A percentile compares a stretch with the other conserved stretches of the same genome.
These are phyloP conservation scores for Gossypium trilobum DNA, from an alignment of 441 rosid genomes.

Conservation along the genomic window DNA sequence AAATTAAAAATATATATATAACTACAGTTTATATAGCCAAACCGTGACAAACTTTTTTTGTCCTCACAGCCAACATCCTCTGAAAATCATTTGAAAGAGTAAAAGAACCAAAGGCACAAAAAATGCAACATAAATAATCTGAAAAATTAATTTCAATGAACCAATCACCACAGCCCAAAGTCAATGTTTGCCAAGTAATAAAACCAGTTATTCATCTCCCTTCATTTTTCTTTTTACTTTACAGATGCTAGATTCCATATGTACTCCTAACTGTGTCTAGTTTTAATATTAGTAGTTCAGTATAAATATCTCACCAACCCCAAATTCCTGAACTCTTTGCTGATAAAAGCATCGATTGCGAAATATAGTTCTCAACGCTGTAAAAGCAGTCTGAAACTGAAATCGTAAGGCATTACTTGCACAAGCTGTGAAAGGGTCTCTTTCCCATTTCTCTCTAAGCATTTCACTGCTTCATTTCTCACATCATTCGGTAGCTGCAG, in stretches of 20 bases:
- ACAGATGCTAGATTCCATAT: conserved; percentile 5
- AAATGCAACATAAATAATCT: not conserved
- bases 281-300: not conserved
- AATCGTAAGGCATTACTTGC: conserved; percentile 68
- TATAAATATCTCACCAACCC: conserved; percentile 8
- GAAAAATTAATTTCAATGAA: conserved; percentile 6
- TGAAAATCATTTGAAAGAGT: too few relatives aligned
- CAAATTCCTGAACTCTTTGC: not conserved
- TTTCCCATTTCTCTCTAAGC: conserved; percentile 38
- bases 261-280: conserved; percentile 11
- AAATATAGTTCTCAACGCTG: conserved; percentile 29
- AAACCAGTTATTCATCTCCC: not conserved
- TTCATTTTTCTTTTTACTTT: not conserved
- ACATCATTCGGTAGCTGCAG: conserved; percentile 54
- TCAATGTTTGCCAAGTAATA: not conserved
- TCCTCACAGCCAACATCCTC: not conserved
- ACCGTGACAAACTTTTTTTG: not conserved
- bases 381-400: conserved; percentile 67
- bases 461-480: conserved; percentile 52
- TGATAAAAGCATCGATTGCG: not conserved
- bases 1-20: too few relatives aligned
- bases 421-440: conserved; percentile 44
- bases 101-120: not conserved
- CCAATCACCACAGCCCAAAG: conserved; percentile 9
- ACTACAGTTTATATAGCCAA: too few relatives aligned